phyloP scores from a whole-genome alignment of 2,329 filamentous ascomycete genomes.

The Cordyceps sp. region DNA sequence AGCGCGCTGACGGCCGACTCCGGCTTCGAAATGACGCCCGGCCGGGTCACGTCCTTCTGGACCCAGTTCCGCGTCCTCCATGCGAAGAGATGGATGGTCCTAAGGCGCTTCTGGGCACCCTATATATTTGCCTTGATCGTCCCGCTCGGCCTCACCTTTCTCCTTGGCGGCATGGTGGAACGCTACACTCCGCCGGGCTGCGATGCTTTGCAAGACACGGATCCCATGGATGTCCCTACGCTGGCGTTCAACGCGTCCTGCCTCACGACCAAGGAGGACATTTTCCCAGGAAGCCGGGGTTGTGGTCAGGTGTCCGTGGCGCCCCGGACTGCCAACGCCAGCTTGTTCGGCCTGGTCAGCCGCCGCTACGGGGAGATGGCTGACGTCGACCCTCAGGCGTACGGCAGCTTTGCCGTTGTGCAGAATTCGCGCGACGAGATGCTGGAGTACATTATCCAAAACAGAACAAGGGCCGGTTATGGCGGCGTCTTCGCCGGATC shows the following conservation, averaged over 20 bases:
- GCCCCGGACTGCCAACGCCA: conserved; percentile 15
- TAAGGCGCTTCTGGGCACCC: conserved; percentile 60
- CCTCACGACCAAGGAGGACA: no score
- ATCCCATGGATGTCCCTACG: background rate
- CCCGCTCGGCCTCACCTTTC: conserved; percentile 54
- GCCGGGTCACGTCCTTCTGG: conserved; percentile 5
- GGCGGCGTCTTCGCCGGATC: conserved; percentile 5
- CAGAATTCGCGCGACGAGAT: conserved; percentile 2
- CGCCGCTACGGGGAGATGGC: conserved; percentile 3
- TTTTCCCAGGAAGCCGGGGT: no score
- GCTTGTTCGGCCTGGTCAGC: conserved; percentile 4
- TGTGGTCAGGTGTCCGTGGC: no score
- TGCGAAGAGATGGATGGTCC: conserved; percentile 53
- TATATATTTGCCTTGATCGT: conserved; percentile 57
- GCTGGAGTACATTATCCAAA: conserved; percentile 3
- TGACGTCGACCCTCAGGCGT: conserved; percentile 1
- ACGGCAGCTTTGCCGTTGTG: conserved; percentile 3
- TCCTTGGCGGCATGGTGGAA: conserved; percentile 55
- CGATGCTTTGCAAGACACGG: conserved; percentile 10
- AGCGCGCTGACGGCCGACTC: background rate
- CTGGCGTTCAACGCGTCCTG: conserved; percentile 20
- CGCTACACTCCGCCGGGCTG: conserved; percentile 32
- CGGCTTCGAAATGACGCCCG: conserved; percentile 3
- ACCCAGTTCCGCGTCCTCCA: conserved; percentile 54
- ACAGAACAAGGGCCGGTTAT: background rate